phyloP scores from a whole-genome alignment of 768 basidiomycete genomes.

The Gloeopeniophorella convolvens region DNA sequence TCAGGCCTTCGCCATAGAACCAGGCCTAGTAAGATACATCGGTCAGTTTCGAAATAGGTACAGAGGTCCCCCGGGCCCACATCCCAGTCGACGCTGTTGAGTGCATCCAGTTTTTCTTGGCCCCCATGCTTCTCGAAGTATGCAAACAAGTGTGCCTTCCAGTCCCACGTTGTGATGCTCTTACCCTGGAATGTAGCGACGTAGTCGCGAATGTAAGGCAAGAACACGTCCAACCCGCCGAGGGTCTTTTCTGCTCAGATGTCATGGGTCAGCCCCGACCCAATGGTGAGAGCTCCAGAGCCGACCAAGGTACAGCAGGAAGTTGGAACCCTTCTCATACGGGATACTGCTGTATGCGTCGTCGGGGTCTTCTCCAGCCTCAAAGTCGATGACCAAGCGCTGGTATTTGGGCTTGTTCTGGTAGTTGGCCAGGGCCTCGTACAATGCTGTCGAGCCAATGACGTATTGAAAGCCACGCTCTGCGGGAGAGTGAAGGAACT shows the following conservation, averaged over 20 bases:
- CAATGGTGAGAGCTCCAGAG: neutral
- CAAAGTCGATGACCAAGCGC: slow-evolving; percentile 69
- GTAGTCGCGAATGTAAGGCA: slow-evolving; percentile 81
- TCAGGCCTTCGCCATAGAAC: slow-evolving; percentile 73
- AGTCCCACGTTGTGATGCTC: slow-evolving; percentile 78
- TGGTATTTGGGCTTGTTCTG: slow-evolving; percentile 64
- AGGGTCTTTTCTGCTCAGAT: slow-evolving; percentile 50
- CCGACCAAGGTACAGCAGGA: slow-evolving; percentile 77
- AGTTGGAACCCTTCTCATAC: slow-evolving; percentile 87
- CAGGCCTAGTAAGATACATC: slow-evolving; percentile 46
- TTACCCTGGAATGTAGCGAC: slow-evolving; percentile 74
- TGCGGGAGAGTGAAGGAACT: slow-evolving; percentile 62
- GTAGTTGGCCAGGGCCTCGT: slow-evolving; percentile 63
- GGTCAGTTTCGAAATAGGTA: neutral
- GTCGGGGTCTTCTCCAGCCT: slow-evolving; percentile 69
- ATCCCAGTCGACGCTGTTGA: slow-evolving; percentile 74
- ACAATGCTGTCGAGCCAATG: slow-evolving; percentile 64
- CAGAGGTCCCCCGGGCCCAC: slow-evolving; percentile 35
- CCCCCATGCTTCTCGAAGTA: slow-evolving; percentile 60
- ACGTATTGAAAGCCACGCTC: slow-evolving; percentile 77
- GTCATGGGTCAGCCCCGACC: neutral
- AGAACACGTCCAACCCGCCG: slow-evolving; percentile 77
- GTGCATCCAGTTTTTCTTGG: slow-evolving; percentile 51
- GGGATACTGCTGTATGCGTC: slow-evolving; percentile 70
- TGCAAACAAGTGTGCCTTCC: slow-evolving; percentile 72